Base-by-base conservation (phyloP, 768 basidiomycete genomes). In the Brasilioporus rufonigricans region DNA sequence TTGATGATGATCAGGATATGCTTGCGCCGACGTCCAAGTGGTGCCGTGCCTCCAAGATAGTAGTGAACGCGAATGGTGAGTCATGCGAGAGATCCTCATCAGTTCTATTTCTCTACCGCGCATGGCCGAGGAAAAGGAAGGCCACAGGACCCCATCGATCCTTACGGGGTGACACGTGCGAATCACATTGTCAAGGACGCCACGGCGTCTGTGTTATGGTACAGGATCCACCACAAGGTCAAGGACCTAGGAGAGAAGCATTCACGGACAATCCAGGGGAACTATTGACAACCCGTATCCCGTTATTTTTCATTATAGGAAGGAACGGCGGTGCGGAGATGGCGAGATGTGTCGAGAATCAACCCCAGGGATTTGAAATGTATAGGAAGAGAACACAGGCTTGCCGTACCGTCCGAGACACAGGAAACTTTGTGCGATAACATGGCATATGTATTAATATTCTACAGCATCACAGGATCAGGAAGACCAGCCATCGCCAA, bases 271-370 rank as follows among this genome's bases (percentile, higher is more conserved):
- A 65, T 63, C 58, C 54, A 62, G 65, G 60, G 44, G 41, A 53
- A 44, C 50, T 55, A n/a, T 53, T 52, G 35, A 45, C 53, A 46
- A 32, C 13, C 62, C 50, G 48, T 16, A 50, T 67, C 62, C 61
- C 65, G 65, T 67, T 43, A 66, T 55, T 63, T 48, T 48, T 67
- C 65, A 65, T 67, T 60, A 57, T 60, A 43, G 32, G 54, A 41
- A 45, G 52, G 50, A 48, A 65, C 55, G 62, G 63, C 47, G 50
- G 38, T 63, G 63, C 61, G 65, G 63, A 68, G 58, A 66, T 65
- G 66, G 62, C 44, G 32, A 53, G 61, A 66, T 55, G 56, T 16
- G 51, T 56, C 50, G 40, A 63, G 61, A 55, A 63, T 35, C 56
- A n/a, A 36, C 47, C 35, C 44, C 52, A 38, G 5, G 2, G 49